Base-by-base conservation (phyloP, 1,284 basidiomycete genomes). In the Xerocomus subilludens region DNA sequence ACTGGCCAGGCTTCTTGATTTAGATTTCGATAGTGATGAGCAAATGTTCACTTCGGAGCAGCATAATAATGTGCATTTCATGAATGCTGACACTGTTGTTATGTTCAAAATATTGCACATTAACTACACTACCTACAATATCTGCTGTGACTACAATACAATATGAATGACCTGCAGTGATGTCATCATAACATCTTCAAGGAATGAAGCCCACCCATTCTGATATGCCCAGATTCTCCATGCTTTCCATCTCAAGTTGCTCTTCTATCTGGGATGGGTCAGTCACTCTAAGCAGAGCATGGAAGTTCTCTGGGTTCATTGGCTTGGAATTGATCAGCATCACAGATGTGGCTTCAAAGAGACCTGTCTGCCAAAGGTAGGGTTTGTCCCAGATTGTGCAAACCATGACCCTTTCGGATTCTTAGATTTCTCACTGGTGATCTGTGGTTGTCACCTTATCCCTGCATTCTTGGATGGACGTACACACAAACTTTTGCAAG, bases 241-340 rank as follows among this genome's bases (percentile, higher is more conserved):
- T 42, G 38, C 38, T 42, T 42, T 42, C 38, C 30, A 67, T 35
- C 53, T 64, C 20, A 10, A 14, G 14, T 33, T 71, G 4, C 20
- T 5, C 2, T 71, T 65, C 42, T 53, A 32, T 66, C 18, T 4
- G 3, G 56, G 45, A 1, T 53, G 53, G 0, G 10, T 75, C 5
- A 30, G 27, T n/a, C 38, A 33, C 30, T 25, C 23, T 10, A 42
- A 33, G 16, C 42, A 38, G 33, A 16, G 65, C 27, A 63, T 81
- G 38, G 73, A 81, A 21, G 59, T 81, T 16, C 62, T 79, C 2
- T 80, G 74, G 74, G 78, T 81, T 23, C 69, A 51, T 23, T 81
- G 78, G 80, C 73, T 77, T 23, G 64, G 67, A 8, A 30, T 71
- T 8, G 60, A 74, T 4, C 38, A n/a, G 7, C 33, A 59, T 16